Percentiles rank a stretch among this genome's conserved stretches.
Conservation (phyloP, 345 rosid genomes). For the Eucalyptus virginea region DNA sequence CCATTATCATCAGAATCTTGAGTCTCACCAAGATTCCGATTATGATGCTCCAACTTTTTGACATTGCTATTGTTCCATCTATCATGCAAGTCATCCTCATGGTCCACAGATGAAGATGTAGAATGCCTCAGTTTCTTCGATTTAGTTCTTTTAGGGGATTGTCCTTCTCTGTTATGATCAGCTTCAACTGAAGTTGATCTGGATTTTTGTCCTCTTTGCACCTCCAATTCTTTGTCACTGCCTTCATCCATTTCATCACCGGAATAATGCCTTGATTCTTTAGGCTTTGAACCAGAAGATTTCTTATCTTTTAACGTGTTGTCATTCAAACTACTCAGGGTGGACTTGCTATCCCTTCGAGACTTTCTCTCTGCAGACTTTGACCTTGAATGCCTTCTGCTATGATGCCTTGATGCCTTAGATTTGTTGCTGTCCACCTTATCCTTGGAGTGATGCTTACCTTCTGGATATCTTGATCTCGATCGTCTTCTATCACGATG, state of each 20-base stretch:
- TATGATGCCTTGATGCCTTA: constrained; percentile 40
- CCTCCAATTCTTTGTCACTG: constrained; percentile 31
- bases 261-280: constrained; percentile 27
- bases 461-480: constrained; percentile 60
- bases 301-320: constrained; percentile 32
- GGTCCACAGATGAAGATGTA: constrained; percentile 30
- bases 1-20: not conserved
- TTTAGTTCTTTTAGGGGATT: constrained; percentile 28
- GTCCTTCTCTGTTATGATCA: constrained; percentile 15
- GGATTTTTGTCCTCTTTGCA: constrained; percentile 19
- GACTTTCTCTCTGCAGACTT: constrained; percentile 41
- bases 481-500: constrained; percentile 49
- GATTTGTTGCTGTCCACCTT: constrained; percentile 31
- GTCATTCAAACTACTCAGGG: constrained; percentile 41
- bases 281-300: constrained; percentile 46
- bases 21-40: not conserved
- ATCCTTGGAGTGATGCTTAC: constrained; percentile 22
- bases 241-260: constrained; percentile 21
- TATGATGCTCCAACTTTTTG: not conserved
- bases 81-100: constrained; percentile 5
- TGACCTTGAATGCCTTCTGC: constrained; percentile 57
- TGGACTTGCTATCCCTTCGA: constrained; percentile 30
- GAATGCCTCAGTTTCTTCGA: constrained; percentile 24
- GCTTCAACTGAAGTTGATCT: constrained; percentile 34
- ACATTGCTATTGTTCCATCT: constrained; percentile 2